phyloP scores from a whole-genome alignment of 257 asterid genomes.

The Nicotiana knightiana region DNA sequence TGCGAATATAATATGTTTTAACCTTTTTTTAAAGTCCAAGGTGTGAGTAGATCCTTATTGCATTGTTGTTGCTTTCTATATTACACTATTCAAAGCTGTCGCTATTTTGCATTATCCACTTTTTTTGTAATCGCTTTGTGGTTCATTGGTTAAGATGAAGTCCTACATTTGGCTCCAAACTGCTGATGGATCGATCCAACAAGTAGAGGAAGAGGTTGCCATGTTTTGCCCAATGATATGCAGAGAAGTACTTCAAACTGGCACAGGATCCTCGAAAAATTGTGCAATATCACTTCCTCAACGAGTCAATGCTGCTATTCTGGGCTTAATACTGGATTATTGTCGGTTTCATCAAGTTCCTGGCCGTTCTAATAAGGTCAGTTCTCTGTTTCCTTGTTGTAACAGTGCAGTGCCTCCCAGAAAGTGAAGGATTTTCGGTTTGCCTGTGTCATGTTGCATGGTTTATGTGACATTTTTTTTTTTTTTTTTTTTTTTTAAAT shows the following conservation, averaged over 20 bases:
- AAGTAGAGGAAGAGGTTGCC: constrained; percentile 90
- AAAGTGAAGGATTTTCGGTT: not conserved
- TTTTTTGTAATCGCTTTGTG: not conserved
- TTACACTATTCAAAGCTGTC: not conserved
- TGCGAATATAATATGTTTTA: not conserved
- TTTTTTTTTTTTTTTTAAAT: not conserved
- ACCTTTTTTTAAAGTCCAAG: not conserved
- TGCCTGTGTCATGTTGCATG: not conserved
- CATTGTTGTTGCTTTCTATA: not conserved
- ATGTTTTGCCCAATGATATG: constrained; percentile 78
- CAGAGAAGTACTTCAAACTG: constrained; percentile 62
- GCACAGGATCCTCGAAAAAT: constrained; percentile 82
- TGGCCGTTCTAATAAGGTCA: constrained; percentile 92
- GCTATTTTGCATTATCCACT: not conserved
- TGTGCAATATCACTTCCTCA: constrained; percentile 84
- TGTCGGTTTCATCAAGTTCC: constrained; percentile 89
- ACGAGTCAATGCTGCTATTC: constrained; percentile 71
- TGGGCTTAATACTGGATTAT: constrained; percentile 84
- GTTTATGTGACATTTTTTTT: constrained; percentile 1
- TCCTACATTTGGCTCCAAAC: constrained; percentile 88
- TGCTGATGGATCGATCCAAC: constrained; percentile 72
- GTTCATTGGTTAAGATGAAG: constrained; percentile 39
- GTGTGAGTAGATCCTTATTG: not conserved
- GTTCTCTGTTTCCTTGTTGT: not conserved
- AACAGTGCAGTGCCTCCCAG: not conserved